Percentiles rank a stretch among this genome's conserved stretches.
Conservation (phyloP, 495 filamentous ascomycete genomes). For the Podospora anserina region DNA sequence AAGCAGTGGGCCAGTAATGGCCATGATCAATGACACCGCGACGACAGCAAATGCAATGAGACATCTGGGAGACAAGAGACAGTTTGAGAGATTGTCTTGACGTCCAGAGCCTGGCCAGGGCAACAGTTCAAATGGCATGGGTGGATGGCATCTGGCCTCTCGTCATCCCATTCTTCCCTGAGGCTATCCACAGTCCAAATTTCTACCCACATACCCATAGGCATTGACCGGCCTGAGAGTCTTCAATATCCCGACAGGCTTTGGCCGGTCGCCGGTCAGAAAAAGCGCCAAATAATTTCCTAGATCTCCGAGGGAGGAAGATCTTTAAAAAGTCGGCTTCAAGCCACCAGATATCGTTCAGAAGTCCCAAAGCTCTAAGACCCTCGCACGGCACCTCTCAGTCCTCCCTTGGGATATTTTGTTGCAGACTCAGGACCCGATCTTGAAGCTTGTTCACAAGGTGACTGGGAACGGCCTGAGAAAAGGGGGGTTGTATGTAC, state of each 20-base stretch:
- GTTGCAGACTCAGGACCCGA: not conserved
- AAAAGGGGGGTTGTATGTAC: not conserved
- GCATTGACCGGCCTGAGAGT: not conserved
- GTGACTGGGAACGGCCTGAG: not conserved
- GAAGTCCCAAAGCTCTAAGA: not conserved
- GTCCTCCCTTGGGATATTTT: not conserved
- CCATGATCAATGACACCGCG: not conserved
- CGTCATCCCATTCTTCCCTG: constrained; percentile 1
- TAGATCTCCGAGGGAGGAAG: not conserved
- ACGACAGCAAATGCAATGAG: constrained; percentile 3
- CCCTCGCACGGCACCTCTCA: not conserved
- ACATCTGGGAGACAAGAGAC: not conserved
- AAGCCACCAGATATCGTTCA: not conserved
- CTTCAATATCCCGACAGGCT: not conserved
- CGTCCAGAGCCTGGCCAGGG: not conserved
- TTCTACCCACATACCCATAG: not conserved
- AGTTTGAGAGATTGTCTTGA: not conserved
- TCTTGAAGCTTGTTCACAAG: not conserved
- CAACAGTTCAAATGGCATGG: not conserved
- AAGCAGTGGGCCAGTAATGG: constrained; percentile 7
- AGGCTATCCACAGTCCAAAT: not conserved
- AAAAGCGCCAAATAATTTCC: not conserved
- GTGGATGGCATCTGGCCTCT: not conserved
- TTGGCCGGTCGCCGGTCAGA: constrained; percentile 8
- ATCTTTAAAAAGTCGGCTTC: not conserved